A percentile compares a stretch with the other conserved stretches of the same genome.
Evolutionary conservation across 2,329 filamentous ascomycete species (phyloP).

Genomic region (Fusarium sp.): DNA sequence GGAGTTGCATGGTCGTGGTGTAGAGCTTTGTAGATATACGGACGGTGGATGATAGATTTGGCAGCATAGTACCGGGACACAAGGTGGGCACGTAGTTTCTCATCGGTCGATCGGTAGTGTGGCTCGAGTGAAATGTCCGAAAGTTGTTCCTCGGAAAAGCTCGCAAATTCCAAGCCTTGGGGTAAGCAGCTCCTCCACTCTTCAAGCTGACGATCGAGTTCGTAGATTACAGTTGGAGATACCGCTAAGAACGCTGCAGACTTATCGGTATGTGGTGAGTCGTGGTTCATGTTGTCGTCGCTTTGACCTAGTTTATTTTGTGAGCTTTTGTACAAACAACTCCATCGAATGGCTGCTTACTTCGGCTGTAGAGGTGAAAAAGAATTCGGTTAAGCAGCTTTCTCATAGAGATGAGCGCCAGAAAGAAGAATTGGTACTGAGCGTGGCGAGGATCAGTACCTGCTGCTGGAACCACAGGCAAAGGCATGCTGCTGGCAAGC

Average conservation of each 20-base stretch:
- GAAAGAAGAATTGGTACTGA: conserved; percentile 36
- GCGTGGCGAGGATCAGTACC: conserved; percentile 20
- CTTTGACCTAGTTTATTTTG: neutral
- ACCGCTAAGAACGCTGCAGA: conserved; percentile 1
- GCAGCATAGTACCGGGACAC: conserved; percentile 22
- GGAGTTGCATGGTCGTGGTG: neutral
- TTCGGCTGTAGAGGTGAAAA: conserved; percentile 33
- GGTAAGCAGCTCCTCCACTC: conserved; percentile 36
- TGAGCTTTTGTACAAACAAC: neutral
- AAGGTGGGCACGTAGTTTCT: conserved; percentile 14
- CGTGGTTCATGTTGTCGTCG: neutral
- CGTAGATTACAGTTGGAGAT: conserved; percentile 20
- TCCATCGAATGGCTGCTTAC: neutral
- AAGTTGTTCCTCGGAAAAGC: conserved; percentile 4
- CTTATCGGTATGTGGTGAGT: neutral
- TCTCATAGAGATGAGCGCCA: conserved; percentile 35
- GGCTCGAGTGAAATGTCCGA: neutral
- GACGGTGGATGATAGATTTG: conserved; percentile 28
- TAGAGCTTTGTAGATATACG: conserved; percentile 27
- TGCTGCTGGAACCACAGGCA: conserved; percentile 25
- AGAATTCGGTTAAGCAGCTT: conserved; percentile 33
- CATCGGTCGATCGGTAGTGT: neutral
- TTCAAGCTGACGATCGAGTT: conserved; percentile 37
- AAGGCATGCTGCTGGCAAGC: conserved; percentile 26
- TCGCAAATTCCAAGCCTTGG: conserved; percentile 8